phyloP scores from a whole-genome alignment of 371 early-diverging fungal genomes.

The Batkoa obscura region DNA sequence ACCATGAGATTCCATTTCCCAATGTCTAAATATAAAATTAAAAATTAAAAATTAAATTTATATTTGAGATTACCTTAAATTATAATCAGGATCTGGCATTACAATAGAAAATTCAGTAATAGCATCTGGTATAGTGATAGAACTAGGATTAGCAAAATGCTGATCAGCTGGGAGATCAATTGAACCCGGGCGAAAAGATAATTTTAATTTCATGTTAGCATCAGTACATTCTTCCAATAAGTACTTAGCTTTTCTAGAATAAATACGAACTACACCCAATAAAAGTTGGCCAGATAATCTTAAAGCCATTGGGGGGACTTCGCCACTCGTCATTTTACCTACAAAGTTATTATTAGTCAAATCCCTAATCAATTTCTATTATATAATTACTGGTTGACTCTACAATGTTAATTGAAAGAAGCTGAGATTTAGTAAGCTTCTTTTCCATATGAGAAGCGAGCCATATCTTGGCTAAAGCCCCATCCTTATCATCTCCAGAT shows the following conservation, averaged over 20 bases:
- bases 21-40: not conserved
- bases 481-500: too few species aligned
- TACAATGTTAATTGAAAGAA: constrained; percentile 73
- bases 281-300: constrained; percentile 92
- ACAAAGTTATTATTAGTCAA: constrained; percentile 3
- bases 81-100: constrained; percentile 50
- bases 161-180: constrained; percentile 73
- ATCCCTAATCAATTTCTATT: not conserved
- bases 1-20: not conserved
- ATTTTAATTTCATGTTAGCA: constrained; percentile 81
- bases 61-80: constrained; percentile 14
- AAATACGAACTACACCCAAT: constrained; percentile 89
- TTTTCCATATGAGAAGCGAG: constrained; percentile 95
- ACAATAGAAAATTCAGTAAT: constrained; percentile 80
- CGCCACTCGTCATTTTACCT: constrained; percentile 67
- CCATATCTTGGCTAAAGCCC: constrained; percentile 92
- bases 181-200: constrained; percentile 71
- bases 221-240: constrained; percentile 95
- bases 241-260: constrained; percentile 90
- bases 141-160: constrained; percentile 41
- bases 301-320: constrained; percentile 71
- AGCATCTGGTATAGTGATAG: constrained; percentile 74
- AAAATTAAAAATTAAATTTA: not conserved
- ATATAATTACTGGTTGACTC: constrained; percentile 51
- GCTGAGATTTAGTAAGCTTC: constrained; percentile 86